Conservation (phyloP, 2,329 filamentous ascomycete genomes). For the Gremmenia infestans region DNA sequence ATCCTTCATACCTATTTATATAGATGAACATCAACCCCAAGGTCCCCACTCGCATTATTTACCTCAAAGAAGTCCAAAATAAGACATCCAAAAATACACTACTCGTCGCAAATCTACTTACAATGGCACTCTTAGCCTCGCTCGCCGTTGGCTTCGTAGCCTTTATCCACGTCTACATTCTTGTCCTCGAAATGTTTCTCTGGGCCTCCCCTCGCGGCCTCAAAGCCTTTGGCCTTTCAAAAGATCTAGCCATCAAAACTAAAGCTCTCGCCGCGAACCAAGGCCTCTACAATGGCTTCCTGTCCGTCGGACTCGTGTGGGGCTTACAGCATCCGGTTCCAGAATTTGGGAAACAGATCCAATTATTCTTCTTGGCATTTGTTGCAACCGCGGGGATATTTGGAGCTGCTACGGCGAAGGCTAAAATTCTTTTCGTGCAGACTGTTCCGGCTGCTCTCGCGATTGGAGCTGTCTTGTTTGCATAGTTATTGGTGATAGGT, state of each 20-base stretch:
- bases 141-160: slow-evolving; percentile 37
- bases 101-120: slow-evolving; percentile 40
- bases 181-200: slow-evolving; percentile 45
- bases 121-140: slow-evolving; percentile 34
- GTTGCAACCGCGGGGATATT: slow-evolving; percentile 42
- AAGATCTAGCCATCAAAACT: slow-evolving; percentile 43
- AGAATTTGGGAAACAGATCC: slow-evolving; percentile 39
- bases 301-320: slow-evolving; percentile 46
- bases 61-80: not conserved
- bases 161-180: slow-evolving; percentile 43
- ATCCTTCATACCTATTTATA: too few species aligned
- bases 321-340: slow-evolving; percentile 40
- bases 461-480: slow-evolving; percentile 27
- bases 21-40: too few species aligned
- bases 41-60: not conserved
- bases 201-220: slow-evolving; percentile 44
- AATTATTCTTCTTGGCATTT: slow-evolving; percentile 44
- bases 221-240: slow-evolving; percentile 39
- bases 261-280: slow-evolving; percentile 45
- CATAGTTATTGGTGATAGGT: not conserved
- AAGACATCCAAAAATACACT: not conserved
- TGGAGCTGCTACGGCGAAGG: slow-evolving; percentile 39
- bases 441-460: slow-evolving; percentile 34
- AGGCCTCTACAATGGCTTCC: slow-evolving; percentile 49
- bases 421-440: slow-evolving; percentile 42